These are phyloP conservation scores for Pseudogymnoascus sp. DNA, from an alignment of 2,329 filamentous ascomycete species.

Conservation along the genomic window DNA sequence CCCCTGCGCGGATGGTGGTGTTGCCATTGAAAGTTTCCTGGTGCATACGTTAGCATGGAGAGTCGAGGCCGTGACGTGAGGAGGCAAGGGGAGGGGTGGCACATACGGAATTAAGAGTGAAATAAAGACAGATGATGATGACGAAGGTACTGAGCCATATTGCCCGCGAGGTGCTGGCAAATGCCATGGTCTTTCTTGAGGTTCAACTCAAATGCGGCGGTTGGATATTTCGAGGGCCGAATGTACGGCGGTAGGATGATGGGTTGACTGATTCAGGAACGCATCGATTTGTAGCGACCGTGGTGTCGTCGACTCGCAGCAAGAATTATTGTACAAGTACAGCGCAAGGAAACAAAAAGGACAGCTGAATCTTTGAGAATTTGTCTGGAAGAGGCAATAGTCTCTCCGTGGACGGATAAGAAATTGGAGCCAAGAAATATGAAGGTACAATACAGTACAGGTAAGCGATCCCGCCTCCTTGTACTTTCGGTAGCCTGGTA, in stretches of 20 bases:
- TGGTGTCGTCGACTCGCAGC: background rate
- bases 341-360: background rate
- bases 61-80: background rate
- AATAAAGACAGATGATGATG: slow-evolving; percentile 1
- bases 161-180: background rate
- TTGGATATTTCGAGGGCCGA: background rate
- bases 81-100: background rate
- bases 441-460: background rate
- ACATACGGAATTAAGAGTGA: background rate
- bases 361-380: background rate
- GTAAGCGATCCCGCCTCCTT: background rate
- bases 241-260: background rate
- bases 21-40: background rate
- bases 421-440: slow-evolving; percentile 5
- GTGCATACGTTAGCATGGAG: background rate
- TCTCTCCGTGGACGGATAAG: background rate
- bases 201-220: background rate
- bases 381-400: background rate
- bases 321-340: background rate
- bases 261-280: background rate
- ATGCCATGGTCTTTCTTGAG: background rate
- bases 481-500: background rate
- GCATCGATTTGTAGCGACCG: background rate
- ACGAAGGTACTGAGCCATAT: background rate
- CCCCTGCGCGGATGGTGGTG: background rate